Conservation (phyloP, 2,329 filamentous ascomycete genomes). For the Hypoxylon sp. region DNA sequence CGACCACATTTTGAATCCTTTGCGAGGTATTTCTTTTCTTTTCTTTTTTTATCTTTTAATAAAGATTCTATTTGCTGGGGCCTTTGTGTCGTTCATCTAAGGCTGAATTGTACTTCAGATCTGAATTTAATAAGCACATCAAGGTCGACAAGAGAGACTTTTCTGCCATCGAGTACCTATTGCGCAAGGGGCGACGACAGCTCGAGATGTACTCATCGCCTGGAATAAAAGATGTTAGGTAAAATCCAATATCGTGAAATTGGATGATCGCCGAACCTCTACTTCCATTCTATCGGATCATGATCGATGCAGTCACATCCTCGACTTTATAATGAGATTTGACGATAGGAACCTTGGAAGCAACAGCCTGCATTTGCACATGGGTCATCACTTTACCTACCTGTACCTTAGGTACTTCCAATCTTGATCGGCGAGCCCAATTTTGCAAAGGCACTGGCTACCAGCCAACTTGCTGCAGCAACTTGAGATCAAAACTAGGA, state of each 20-base stretch:
- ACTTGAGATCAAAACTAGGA: constrained; percentile 24
- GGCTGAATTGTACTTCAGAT: constrained; percentile 60
- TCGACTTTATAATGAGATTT: background rate
- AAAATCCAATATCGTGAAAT: background rate
- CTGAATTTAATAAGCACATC: constrained; percentile 82
- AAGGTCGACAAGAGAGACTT: constrained; percentile 87
- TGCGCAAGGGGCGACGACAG: constrained; percentile 86
- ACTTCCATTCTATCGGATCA: background rate
- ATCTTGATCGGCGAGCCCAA: background rate
- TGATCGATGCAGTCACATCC: background rate
- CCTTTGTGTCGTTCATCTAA: constrained; percentile 16
- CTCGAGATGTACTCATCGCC: constrained; percentile 85
- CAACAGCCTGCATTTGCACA: background rate
- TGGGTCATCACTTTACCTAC: background rate
- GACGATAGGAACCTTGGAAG: constrained; percentile 8
- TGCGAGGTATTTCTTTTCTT: constrained; percentile 66
- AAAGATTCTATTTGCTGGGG: no score
- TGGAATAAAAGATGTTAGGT: constrained; percentile 82
- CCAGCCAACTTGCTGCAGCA: constrained; percentile 1
- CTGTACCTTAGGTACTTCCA: background rate
- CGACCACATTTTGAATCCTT: constrained; percentile 75
- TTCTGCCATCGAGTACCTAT: constrained; percentile 84
- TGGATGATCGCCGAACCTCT: background rate
- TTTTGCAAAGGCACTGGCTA: constrained; percentile 8
- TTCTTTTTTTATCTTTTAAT: background rate